phyloP scores from a whole-genome alignment of 352 stramenopile genomes.

The Phytophthora pinifolia region DNA sequence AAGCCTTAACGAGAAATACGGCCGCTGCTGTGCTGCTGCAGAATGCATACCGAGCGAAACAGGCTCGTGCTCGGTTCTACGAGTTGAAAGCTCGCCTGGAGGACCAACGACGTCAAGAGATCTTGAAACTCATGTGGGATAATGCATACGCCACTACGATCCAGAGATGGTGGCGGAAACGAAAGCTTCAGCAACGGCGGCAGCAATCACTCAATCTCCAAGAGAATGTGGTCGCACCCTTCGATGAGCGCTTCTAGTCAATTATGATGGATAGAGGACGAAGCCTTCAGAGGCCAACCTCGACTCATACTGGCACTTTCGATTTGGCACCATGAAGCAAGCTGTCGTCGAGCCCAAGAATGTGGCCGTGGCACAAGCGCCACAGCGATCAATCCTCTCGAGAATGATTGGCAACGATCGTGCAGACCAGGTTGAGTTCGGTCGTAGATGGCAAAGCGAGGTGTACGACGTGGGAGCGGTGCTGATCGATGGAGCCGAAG shows the following conservation, averaged over 20 bases:
- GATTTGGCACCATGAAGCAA: no score
- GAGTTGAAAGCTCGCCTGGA: slow-evolving; percentile 64
- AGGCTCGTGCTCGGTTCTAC: slow-evolving; percentile 56
- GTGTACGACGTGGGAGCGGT: slow-evolving; percentile 1
- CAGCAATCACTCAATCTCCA: not conserved
- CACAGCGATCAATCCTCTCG: slow-evolving; percentile 1
- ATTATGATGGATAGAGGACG: no score
- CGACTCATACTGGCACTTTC: no score
- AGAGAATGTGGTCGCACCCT: no score
- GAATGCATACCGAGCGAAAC: slow-evolving; percentile 60
- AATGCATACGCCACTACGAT: slow-evolving; percentile 74
- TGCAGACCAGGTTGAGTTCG: slow-evolving; percentile 1
- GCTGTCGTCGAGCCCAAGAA: no score
- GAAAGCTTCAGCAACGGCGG: slow-evolving; percentile 4
- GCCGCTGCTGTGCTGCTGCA: slow-evolving; percentile 49
- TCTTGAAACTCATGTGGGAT: slow-evolving; percentile 65
- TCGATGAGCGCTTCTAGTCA: no score
- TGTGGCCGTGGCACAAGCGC: not conserved
- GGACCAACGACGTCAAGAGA: slow-evolving; percentile 45
- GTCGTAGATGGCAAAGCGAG: slow-evolving; percentile 2
- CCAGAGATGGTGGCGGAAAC: slow-evolving; percentile 54
- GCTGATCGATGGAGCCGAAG: no score
- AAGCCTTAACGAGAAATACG: slow-evolving; percentile 24
- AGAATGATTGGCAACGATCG: not conserved
- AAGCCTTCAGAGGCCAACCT: no score